Base-by-base conservation (phyloP, 805 yeast genomes). In the Wickerhamomyces xylosicus region DNA sequence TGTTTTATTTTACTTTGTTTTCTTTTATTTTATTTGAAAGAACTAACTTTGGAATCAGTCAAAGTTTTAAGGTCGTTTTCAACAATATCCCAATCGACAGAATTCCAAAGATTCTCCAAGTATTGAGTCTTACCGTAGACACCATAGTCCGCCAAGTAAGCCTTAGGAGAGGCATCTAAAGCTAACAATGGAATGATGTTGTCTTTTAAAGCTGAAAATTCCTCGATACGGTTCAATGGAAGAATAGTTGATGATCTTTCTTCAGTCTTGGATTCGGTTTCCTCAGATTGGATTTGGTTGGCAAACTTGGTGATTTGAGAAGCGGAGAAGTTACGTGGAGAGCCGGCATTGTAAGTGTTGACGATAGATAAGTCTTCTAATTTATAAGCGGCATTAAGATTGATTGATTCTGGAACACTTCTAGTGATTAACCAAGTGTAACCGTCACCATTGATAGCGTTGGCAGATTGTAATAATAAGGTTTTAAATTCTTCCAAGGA, bases 281-380 rank as follows among this genome's bases (percentile, higher is more conserved):
- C 9, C 36, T 34, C 16, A 31, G 36, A n/a, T 17, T 34, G 19
- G 14, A 34, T 28, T 10, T 35, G 20, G 15, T 48, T 45, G 21
- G 48, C 47, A 37, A 55, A 40, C 7, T 48, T 56, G 25, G 44
- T 41, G 27, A 69, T 34, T 63, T 64, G 49, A 54, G 62, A 48
- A 69, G 56, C 58, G 71, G 77, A 44, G 71, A 79, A 38, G 36
- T 79, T 73, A 48, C 78, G 79, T 22, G 95, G 95, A 6, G 85
- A 70, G 5, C 97, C 97, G 5, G 89, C 78, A 54, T 85, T 86
- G 61, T 86, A 86, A n/a, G 95, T 81, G 60, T 86, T 83, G 41
- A 85, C 61, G 8, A 92, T 65, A 37, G 75, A 78, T 50, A 92
- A 67, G 25, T 69, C 63, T 4, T 10, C 13, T 6, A 31, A n/a